phyloP scores from a whole-genome alignment of 192 early-diverging fungal species.

The Pilobolus umbonatus region DNA sequence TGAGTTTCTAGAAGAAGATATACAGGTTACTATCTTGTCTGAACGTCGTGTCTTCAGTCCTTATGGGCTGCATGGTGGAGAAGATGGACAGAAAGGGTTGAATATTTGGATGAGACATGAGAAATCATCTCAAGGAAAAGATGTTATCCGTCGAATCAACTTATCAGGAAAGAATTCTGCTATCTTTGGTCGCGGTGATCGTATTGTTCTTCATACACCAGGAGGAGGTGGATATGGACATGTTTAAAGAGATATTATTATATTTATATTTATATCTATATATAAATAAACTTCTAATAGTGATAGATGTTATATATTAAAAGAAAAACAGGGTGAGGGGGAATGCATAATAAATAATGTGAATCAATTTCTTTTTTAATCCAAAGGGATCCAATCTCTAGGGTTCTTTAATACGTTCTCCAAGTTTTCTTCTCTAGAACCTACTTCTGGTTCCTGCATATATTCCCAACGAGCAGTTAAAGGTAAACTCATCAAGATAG shows the following conservation, averaged over 20 bases:
- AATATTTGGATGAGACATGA: slow-evolving; percentile 75
- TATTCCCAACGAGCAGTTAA: slow-evolving; percentile 96
- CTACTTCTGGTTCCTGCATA: slow-evolving; percentile 62
- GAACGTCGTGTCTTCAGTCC: slow-evolving; percentile 89
- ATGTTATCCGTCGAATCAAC: slow-evolving; percentile 19
- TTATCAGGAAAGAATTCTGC: slow-evolving; percentile 81
- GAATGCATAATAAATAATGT: too few relatives aligned
- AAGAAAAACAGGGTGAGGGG: too few relatives aligned
- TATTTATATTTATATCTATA: too few relatives aligned
- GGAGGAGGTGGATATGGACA: slow-evolving; percentile 89
- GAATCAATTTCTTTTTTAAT: slow-evolving; percentile 21
- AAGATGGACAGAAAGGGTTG: slow-evolving; percentile 60
- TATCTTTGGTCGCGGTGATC: slow-evolving; percentile 70
- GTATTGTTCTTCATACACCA: slow-evolving; percentile 81
- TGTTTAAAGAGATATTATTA: too few relatives aligned
- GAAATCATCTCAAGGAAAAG: slow-evolving; percentile 31
- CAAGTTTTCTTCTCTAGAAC: slow-evolving; percentile 69
- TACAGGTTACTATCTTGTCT: slow-evolving; percentile 86
- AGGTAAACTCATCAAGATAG: slow-evolving; percentile 90
- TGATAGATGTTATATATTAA: too few relatives aligned
- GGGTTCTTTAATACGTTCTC: slow-evolving; percentile 78
- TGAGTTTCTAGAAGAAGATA: slow-evolving; percentile 76
- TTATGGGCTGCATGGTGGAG: slow-evolving; percentile 82
- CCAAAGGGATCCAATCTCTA: slow-evolving; percentile 65
- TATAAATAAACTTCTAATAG: too few relatives aligned